These are phyloP conservation scores for Neopestalotiopsis clavispora DNA, from an alignment of 2,329 filamentous ascomycete species.

Conservation along the genomic window DNA sequence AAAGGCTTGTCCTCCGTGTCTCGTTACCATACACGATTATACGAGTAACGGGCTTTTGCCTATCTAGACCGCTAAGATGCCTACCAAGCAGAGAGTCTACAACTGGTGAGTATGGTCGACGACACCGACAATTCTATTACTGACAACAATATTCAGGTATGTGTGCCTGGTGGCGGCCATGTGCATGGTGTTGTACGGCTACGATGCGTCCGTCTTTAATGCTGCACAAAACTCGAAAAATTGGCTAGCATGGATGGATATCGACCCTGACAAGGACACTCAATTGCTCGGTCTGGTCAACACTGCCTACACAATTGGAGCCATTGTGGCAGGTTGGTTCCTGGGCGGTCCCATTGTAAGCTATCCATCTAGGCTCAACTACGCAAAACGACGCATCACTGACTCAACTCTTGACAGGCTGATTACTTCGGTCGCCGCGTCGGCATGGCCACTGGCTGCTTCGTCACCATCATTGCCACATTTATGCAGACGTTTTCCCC, in stretches of 20 bases:
- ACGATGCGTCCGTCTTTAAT: conserved; percentile 77
- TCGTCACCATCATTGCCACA: conserved; percentile 69
- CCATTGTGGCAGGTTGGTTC: conserved; percentile 73
- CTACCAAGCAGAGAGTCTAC: conserved; percentile 44
- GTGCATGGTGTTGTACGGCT: conserved; percentile 78
- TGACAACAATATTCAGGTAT: conserved; percentile 52
- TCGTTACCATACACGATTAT: not conserved
- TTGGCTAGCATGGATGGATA: conserved; percentile 69
- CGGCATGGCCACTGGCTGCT: conserved; percentile 69
- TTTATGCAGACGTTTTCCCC: conserved; percentile 72
- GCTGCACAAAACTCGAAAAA: conserved; percentile 70
- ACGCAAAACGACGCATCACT: not conserved
- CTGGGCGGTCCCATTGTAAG: conserved; percentile 64
- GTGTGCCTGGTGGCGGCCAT: conserved; percentile 72
- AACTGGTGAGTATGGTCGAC: conserved; percentile 45
- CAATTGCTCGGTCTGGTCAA: conserved; percentile 60
- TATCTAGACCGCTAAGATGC: conserved; percentile 36
- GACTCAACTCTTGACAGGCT: conserved; percentile 35
- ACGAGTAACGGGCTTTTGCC: not conserved
- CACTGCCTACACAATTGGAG: conserved; percentile 73
- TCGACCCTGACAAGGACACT: conserved; percentile 46
- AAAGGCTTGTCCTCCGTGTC: not conserved
- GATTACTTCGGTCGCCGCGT: conserved; percentile 66
- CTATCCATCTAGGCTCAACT: not conserved
- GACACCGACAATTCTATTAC: not conserved